Conservation (phyloP, 495 filamentous ascomycete species). For the Penicillium coprophilum region DNA sequence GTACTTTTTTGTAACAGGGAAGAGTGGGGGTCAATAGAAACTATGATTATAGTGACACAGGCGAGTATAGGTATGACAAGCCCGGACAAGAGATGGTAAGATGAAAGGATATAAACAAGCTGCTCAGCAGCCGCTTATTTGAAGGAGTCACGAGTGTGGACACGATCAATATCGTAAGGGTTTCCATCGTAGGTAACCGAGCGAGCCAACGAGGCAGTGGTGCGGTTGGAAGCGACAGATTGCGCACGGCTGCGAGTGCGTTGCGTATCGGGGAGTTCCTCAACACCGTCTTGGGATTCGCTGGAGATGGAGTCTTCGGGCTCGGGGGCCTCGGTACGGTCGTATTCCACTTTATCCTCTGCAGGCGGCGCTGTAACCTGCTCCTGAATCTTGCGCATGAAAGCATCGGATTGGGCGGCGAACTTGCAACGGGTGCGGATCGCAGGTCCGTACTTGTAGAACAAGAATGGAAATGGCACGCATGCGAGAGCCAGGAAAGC, state of each 20-base stretch:
- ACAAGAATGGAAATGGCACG: constrained; percentile 77
- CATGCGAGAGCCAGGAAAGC: constrained; percentile 75
- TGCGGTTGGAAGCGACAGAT: constrained; percentile 34
- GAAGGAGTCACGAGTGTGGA: constrained; percentile 48
- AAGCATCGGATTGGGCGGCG: constrained; percentile 55
- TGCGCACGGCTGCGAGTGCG: constrained; percentile 36
- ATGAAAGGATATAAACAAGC: neutral
- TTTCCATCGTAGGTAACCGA: constrained; percentile 43
- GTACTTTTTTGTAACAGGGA: neutral
- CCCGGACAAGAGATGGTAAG: neutral
- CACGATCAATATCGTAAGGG: constrained; percentile 47
- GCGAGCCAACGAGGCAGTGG: constrained; percentile 28
- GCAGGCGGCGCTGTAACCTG: constrained; percentile 11
- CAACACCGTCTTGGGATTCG: constrained; percentile 27
- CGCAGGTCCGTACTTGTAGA: constrained; percentile 68
- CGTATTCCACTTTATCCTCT: constrained; percentile 30
- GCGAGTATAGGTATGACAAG: neutral
- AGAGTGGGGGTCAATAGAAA: constrained; percentile 5
- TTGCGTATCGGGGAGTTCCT: constrained; percentile 21
- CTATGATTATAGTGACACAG: constrained; percentile 14
- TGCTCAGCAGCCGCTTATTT: constrained; percentile 20
- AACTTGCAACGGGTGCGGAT: constrained; percentile 75
- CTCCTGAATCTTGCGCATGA: constrained; percentile 47
- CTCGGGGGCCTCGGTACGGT: constrained; percentile 45
- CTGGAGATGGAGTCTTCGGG: constrained; percentile 27